Conservation (phyloP, 805 yeast genomes). For the Hyphopichia homilentoma region DNA sequence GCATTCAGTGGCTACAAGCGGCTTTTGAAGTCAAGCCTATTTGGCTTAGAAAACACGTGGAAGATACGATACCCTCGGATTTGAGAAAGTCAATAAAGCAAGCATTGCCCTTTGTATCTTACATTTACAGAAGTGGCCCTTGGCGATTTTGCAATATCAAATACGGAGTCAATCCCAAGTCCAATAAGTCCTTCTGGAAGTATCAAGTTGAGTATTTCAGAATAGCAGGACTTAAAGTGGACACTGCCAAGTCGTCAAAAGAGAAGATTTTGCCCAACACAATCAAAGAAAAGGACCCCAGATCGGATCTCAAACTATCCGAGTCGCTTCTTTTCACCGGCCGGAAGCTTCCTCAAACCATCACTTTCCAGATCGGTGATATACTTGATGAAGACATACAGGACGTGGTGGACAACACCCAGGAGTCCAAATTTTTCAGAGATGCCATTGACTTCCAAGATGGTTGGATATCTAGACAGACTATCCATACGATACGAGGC, state of each 20-base stretch:
- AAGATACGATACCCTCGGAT: slow-evolving; percentile 48
- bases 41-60: slow-evolving; percentile 78
- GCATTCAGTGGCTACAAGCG: slow-evolving; percentile 39
- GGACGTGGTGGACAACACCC: slow-evolving; percentile 27
- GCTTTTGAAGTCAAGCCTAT: slow-evolving; percentile 73
- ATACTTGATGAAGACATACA: slow-evolving; percentile 61
- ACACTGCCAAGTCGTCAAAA: slow-evolving; percentile 4
- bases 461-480: slow-evolving; percentile 76
- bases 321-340: slow-evolving; percentile 67
- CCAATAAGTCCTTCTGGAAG: slow-evolving; percentile 47
- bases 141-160: slow-evolving; percentile 86
- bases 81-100: slow-evolving; percentile 51
- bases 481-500: slow-evolving; percentile 61
- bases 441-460: slow-evolving; percentile 47
- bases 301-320: slow-evolving; percentile 20
- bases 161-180: slow-evolving; percentile 75
- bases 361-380: slow-evolving; percentile 78
- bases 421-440: slow-evolving; percentile 27
- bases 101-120: slow-evolving; percentile 83
- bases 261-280: slow-evolving; percentile 26
- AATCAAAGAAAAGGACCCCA: slow-evolving; percentile 7
- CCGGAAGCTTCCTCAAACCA: slow-evolving; percentile 57
- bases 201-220: slow-evolving; percentile 89
- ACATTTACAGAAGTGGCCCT: slow-evolving; percentile 83
- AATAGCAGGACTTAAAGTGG: slow-evolving; percentile 30